Conservation (phyloP, 2,329 filamentous ascomycete species). For the Alternaria triticina region DNA sequence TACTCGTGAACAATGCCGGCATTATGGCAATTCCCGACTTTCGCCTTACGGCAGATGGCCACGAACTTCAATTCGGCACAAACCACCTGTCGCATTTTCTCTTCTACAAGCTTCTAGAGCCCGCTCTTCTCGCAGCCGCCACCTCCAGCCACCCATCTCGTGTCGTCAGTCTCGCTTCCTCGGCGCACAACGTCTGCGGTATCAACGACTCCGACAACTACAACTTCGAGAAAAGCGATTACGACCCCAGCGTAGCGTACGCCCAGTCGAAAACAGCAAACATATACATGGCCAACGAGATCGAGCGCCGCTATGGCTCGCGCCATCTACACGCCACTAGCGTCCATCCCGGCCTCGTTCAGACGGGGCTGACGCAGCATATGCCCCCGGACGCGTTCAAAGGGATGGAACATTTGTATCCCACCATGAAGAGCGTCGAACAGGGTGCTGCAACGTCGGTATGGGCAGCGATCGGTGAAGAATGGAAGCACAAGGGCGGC, state of each 20-base stretch:
- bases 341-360: constrained; percentile 58
- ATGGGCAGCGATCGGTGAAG: constrained; percentile 52
- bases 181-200: constrained; percentile 49
- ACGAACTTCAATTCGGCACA: constrained; percentile 50
- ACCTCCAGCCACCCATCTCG: constrained; percentile 53
- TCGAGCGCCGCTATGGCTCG: constrained; percentile 56
- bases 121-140: constrained; percentile 46
- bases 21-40: constrained; percentile 50
- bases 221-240: constrained; percentile 43
- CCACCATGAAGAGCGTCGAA: constrained; percentile 29
- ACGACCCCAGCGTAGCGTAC: constrained; percentile 52
- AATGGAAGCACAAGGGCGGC: constrained; percentile 56
- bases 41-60: constrained; percentile 46
- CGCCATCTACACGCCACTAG: constrained; percentile 54
- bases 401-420: constrained; percentile 3
- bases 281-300: constrained; percentile 58
- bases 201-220: constrained; percentile 50
- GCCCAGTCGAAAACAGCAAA: constrained; percentile 59
- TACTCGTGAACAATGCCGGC: constrained; percentile 55
- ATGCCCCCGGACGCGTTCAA: background rate
- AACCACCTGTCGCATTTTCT: constrained; percentile 59
- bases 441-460: constrained; percentile 60
- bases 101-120: constrained; percentile 51
- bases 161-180: constrained; percentile 56
- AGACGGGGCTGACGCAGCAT: constrained; percentile 35